Evolutionary conservation across 2,329 filamentous ascomycete genomes (phyloP).

Genomic region (Exophiala sideris): DNA sequence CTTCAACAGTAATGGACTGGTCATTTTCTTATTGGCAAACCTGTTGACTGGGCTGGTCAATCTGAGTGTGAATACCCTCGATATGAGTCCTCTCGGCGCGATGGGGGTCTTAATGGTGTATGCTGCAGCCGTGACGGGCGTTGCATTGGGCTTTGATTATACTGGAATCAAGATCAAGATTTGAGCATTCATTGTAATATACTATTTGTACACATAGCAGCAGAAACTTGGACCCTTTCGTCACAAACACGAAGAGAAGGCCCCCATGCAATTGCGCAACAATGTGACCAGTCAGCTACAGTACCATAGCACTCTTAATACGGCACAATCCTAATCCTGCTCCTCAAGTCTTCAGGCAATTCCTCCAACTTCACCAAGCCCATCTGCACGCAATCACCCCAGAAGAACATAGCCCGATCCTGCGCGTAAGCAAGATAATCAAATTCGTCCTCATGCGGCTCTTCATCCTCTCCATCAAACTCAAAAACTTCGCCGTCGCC

Average conservation of each 20-base stretch:
- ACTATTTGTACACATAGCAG: too few relatives aligned
- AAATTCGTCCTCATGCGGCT: conserved; percentile 68
- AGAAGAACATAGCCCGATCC: conserved; percentile 87
- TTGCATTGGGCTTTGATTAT: conserved; percentile 53
- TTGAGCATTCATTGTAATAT: conserved; percentile 3
- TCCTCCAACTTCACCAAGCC: conserved; percentile 74
- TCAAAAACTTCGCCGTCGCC: conserved; percentile 43
- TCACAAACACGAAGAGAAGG: too few relatives aligned
- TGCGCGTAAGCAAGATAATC: conserved; percentile 92
- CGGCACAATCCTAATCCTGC: conserved; percentile 55
- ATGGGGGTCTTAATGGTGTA: conserved; percentile 76
- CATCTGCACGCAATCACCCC: conserved; percentile 79
- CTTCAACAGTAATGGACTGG: conserved; percentile 84
- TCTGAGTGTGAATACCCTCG: conserved; percentile 76
- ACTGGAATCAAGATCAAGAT: conserved; percentile 35
- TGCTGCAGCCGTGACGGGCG: conserved; percentile 60
- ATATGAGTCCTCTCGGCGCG: conserved; percentile 61
- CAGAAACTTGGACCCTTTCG: too few relatives aligned
- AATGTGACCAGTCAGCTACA: too few relatives aligned
- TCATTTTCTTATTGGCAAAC: conserved; percentile 83
- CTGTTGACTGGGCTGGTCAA: conserved; percentile 86
- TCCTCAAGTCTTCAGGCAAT: conserved; percentile 64
- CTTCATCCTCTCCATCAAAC: conserved; percentile 33
- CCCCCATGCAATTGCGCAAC: too few relatives aligned
- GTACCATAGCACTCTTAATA: conserved; percentile 11